Conservation (phyloP, 441 rosid species). For the Arabidopsis lyrata region DNA sequence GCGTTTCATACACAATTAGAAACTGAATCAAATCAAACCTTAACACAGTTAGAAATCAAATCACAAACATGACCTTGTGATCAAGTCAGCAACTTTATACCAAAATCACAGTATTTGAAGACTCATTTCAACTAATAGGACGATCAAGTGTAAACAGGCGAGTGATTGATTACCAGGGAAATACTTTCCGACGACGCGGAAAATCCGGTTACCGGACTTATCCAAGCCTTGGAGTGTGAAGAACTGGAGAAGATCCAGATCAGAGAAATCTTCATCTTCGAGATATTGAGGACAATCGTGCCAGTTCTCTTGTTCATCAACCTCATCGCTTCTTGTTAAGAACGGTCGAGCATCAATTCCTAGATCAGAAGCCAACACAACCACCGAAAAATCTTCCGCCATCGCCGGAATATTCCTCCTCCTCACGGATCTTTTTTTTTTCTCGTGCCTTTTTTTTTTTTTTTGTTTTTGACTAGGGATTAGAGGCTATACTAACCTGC, state of each 20-base stretch:
- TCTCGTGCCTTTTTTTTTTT: background rate
- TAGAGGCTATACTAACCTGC: constrained; percentile 14
- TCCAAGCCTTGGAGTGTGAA: constrained; percentile 62
- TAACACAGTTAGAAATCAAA: background rate
- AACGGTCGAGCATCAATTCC: constrained; percentile 85
- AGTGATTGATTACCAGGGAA: constrained; percentile 61
- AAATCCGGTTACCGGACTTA: constrained; percentile 62
- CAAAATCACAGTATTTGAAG: background rate
- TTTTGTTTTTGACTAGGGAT: background rate
- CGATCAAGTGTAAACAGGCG: background rate
- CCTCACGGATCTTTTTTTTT: constrained; percentile 14
- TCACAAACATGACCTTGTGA: background rate
- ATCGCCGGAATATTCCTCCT: constrained; percentile 38
- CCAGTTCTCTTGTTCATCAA: constrained; percentile 64
- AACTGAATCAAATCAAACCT: constrained; percentile 14
- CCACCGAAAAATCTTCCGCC: constrained; percentile 78
- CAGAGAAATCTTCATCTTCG: constrained; percentile 81
- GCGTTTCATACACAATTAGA: constrained; percentile 24
- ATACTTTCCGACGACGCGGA: constrained; percentile 69
- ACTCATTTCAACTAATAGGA: background rate
- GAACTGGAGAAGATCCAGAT: constrained; percentile 79
- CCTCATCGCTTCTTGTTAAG: constrained; percentile 47
- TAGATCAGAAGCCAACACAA: constrained; percentile 88
- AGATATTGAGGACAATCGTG: constrained; percentile 78
- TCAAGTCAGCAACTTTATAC: constrained; percentile 12